Conservation (phyloP, 2,329 filamentous ascomycete genomes). For the Dendryphion nanum region DNA sequence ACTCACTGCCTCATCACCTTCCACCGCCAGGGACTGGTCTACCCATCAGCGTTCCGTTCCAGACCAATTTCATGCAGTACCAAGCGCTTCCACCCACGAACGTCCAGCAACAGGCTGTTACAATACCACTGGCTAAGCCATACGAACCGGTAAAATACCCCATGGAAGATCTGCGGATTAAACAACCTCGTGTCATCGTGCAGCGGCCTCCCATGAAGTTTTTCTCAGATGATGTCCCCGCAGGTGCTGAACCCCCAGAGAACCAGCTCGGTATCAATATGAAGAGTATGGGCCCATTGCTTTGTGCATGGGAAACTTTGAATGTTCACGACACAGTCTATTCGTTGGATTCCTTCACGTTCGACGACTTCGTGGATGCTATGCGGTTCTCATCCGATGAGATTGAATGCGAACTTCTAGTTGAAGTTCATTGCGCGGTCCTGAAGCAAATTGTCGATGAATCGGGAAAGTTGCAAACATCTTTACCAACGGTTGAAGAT, state of each 20-base stretch:
- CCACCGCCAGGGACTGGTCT: constrained; percentile 16
- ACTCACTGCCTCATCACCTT: constrained; percentile 12
- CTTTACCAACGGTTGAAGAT: constrained; percentile 62
- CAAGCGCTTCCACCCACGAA: constrained; percentile 37
- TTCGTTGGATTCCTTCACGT: constrained; percentile 92
- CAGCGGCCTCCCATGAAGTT: constrained; percentile 76
- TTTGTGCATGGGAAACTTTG: constrained; percentile 94
- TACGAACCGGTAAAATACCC: constrained; percentile 79
- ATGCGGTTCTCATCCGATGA: constrained; percentile 75
- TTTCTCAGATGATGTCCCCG: constrained; percentile 61
- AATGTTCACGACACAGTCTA: constrained; percentile 98
- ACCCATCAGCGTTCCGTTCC: constrained; percentile 23
- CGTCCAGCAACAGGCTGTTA: constrained; percentile 45
- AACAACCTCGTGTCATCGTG: constrained; percentile 61
- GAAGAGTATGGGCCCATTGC: constrained; percentile 77
- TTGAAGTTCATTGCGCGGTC: constrained; percentile 88
- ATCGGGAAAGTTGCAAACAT: constrained; percentile 77
- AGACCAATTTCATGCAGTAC: constrained; percentile 46
- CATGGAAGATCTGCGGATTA: constrained; percentile 86
- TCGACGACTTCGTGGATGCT: constrained; percentile 91
- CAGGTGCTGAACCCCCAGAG: constrained; percentile 36
- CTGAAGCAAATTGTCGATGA: constrained; percentile 81
- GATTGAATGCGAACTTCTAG: constrained; percentile 76
- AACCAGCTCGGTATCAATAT: constrained; percentile 63
- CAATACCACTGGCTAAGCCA: constrained; percentile 51